phyloP scores from a whole-genome alignment of 1,284 basidiomycete species.

The Pseudozyma pruni region DNA sequence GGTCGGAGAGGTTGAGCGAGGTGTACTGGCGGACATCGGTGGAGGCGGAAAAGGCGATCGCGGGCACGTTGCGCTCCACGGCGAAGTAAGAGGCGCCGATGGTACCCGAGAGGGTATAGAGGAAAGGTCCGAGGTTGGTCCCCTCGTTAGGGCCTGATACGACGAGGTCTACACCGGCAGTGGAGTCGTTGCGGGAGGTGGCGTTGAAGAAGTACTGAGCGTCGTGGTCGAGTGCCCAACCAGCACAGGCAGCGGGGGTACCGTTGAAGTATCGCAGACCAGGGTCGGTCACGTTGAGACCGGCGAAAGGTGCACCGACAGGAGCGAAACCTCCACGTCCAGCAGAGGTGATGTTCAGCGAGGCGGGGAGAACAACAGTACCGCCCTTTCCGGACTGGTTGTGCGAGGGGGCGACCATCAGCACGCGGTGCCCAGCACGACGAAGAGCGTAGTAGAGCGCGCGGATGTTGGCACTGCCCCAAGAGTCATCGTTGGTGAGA shows the following conservation, averaged over 20 bases:
- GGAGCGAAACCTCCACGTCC: slow-evolving; percentile 48
- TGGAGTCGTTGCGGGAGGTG: slow-evolving; percentile 11
- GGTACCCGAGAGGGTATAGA: slow-evolving; percentile 61
- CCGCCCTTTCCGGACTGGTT: slow-evolving; percentile 61
- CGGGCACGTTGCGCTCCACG: slow-evolving; percentile 51
- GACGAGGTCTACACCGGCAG: slow-evolving; percentile 38
- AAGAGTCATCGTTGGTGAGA: slow-evolving; percentile 56
- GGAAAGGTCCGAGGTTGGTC: slow-evolving; percentile 53
- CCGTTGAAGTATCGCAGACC: slow-evolving; percentile 55
- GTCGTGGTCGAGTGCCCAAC: slow-evolving; percentile 52
- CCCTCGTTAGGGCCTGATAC: slow-evolving; percentile 51
- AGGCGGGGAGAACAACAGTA: slow-evolving; percentile 55
- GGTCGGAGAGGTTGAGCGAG: slow-evolving; percentile 40
- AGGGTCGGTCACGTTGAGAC: slow-evolving; percentile 37
- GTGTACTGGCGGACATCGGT: slow-evolving; percentile 44
- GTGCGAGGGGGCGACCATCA: slow-evolving; percentile 49
- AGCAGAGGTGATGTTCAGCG: slow-evolving; percentile 45
- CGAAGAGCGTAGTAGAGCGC: slow-evolving; percentile 61
- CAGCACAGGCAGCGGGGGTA: slow-evolving; percentile 48
- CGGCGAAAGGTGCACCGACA: slow-evolving; percentile 40
- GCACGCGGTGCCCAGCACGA: slow-evolving; percentile 55
- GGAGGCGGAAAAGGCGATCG: slow-evolving; percentile 57
- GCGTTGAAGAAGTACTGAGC: slow-evolving; percentile 45
- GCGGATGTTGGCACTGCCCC: slow-evolving; percentile 47
- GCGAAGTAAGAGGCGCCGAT: slow-evolving; percentile 54